A percentile compares a stretch with the other conserved stretches of the same genome.
Conservation (phyloP, 2,329 filamentous ascomycete genomes). For the Plenodomus tracheiphilus region DNA sequence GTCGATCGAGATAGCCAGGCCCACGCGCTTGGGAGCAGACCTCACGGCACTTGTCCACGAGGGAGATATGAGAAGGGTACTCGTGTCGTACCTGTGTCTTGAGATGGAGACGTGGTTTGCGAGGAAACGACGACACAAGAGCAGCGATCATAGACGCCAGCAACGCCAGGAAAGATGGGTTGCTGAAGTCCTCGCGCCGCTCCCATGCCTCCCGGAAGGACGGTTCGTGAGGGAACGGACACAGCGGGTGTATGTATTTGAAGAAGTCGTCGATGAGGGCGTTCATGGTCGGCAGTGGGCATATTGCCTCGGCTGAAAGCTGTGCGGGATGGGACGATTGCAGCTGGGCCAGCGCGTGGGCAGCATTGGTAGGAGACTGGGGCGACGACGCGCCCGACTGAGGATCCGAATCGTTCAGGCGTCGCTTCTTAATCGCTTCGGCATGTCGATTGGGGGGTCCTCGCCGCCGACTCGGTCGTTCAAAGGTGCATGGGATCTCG, state of each 20-base stretch:
- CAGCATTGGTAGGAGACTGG: constrained; percentile 57
- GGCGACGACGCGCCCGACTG: constrained; percentile 48
- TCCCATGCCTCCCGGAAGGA: constrained; percentile 72
- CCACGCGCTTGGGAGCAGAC: constrained; percentile 71
- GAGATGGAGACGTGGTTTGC: constrained; percentile 70
- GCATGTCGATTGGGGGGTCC: constrained; percentile 69
- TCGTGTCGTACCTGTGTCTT: constrained; percentile 67
- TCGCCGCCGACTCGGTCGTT: constrained; percentile 64
- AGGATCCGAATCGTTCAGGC: constrained; percentile 52
- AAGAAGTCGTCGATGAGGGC: constrained; percentile 80
- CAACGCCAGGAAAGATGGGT: constrained; percentile 69
- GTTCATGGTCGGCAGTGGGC: constrained; percentile 68
- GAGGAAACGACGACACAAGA: constrained; percentile 75
- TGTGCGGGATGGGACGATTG: constrained; percentile 50
- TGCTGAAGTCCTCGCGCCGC: constrained; percentile 66
- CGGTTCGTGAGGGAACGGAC: constrained; percentile 77
- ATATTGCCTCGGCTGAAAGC: constrained; percentile 69
- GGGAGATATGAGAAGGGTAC: constrained; percentile 69
- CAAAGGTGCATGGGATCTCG: constrained; percentile 69
- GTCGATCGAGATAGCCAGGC: constrained; percentile 57
- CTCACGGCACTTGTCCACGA: constrained; percentile 72
- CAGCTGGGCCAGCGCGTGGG: constrained; percentile 56
- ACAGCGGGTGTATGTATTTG: constrained; percentile 76
- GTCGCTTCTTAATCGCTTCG: constrained; percentile 66
- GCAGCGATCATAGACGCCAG: constrained; percentile 74